phyloP scores from a whole-genome alignment of 73 alveolate species.

The Blepharisma stoltei region DNA sequence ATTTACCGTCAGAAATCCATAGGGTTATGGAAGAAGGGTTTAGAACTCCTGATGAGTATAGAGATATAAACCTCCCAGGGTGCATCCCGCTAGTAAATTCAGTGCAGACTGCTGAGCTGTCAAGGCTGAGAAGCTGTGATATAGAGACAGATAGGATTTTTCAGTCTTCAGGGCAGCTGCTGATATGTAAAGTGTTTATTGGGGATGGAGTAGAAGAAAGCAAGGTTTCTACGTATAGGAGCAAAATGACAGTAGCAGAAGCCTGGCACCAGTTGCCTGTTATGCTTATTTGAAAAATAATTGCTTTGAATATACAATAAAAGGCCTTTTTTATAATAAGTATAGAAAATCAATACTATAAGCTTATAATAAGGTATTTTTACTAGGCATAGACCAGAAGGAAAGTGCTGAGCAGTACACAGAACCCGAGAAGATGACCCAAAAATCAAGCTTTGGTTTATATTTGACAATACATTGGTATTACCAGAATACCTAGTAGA shows the following conservation, averaged over 20 bases:
- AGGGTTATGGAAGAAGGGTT: constrained; percentile 85
- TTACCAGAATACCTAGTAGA: constrained; percentile 87
- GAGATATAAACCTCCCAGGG: constrained; percentile 48
- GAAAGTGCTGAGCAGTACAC: constrained; percentile 55
- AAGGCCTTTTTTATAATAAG: no score
- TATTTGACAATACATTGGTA: constrained; percentile 73
- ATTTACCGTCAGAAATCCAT: constrained; percentile 58
- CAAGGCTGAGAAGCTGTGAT: constrained; percentile 41
- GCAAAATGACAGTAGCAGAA: constrained; percentile 55
- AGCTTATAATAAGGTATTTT: no score
- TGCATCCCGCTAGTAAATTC: constrained; percentile 67
- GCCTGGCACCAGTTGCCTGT: constrained; percentile 62
- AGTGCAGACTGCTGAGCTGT: constrained; percentile 69
- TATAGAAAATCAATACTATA: no score
- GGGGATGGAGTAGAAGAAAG: constrained; percentile 64
- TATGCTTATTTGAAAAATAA: no score
- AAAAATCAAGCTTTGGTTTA: constrained; percentile 76
- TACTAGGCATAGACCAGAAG: constrained; percentile 48
- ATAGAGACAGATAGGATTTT: constrained; percentile 56
- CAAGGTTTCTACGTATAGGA: constrained; percentile 47
- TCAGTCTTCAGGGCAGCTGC: constrained; percentile 58
- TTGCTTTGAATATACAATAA: no score
- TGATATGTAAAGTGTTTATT: constrained; percentile 76
- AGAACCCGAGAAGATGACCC: constrained; percentile 65
- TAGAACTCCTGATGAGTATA: constrained; percentile 61